Conservation (phyloP, 2,329 filamentous ascomycete genomes). For the Colletotrichum sojae region DNA sequence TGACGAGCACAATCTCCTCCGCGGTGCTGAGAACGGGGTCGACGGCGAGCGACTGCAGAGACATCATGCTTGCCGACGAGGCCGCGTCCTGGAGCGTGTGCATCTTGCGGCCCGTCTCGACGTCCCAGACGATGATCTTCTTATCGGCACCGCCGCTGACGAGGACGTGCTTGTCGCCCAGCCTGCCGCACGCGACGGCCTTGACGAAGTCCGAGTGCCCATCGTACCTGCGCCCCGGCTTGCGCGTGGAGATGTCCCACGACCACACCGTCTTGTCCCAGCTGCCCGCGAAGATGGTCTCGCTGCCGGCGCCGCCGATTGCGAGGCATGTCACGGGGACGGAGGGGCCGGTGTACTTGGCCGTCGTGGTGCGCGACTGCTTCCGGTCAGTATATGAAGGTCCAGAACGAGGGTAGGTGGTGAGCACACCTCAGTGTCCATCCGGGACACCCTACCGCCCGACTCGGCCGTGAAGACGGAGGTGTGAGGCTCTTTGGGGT, state of each 20-base stretch:
- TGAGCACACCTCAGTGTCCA: conserved; percentile 78
- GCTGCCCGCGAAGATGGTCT: conserved; percentile 84
- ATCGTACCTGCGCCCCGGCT: conserved; percentile 71
- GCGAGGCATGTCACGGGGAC: conserved; percentile 86
- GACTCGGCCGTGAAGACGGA: conserved; percentile 88
- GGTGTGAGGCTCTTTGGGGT: conserved; percentile 72
- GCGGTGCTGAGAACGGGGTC: conserved; percentile 74
- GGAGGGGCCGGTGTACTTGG: conserved; percentile 77
- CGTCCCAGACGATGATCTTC: conserved; percentile 88
- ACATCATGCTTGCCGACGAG: conserved; percentile 75
- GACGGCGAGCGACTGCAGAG: conserved; percentile 83
- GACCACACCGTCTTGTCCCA: conserved; percentile 97
- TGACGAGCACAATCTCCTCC: conserved; percentile 74
- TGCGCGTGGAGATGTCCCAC: conserved; percentile 76
- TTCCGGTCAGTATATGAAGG: not conserved
- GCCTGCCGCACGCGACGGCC: conserved; percentile 73
- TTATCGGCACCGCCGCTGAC: conserved; percentile 84
- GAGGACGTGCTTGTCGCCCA: conserved; percentile 74
- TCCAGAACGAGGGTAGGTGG: not conserved
- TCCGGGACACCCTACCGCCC: conserved; percentile 81
- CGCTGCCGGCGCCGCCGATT: conserved; percentile 69
- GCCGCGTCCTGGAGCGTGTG: conserved; percentile 82
- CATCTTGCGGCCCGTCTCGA: conserved; percentile 75
- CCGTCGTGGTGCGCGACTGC: conserved; percentile 30
- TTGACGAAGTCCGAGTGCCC: conserved; percentile 96